These are phyloP conservation scores for Cordyceps sp. DNA, from an alignment of 2,329 filamentous ascomycete genomes.

Conservation along the genomic window DNA sequence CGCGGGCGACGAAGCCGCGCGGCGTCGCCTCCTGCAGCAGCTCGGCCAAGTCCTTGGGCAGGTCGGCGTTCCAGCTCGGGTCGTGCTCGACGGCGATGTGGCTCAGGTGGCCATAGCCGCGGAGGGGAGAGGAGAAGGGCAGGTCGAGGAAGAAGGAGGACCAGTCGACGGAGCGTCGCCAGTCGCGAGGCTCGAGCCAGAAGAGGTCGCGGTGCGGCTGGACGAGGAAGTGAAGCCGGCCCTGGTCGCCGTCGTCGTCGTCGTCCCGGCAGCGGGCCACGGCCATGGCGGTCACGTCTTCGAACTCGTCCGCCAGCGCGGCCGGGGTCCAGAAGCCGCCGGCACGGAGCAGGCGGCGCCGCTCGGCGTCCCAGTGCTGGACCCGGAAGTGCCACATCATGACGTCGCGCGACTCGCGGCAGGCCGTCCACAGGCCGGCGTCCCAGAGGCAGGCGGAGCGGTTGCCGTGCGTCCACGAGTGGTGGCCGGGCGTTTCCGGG, in stretches of 20 bases:
- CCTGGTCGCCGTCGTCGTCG: neutral
- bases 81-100: slow-evolving; percentile 1
- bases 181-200: neutral
- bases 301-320: neutral
- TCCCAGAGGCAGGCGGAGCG: slow-evolving; percentile 3
- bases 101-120: neutral
- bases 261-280: too few relatives aligned
- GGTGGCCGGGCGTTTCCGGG: neutral
- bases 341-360: neutral
- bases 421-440: slow-evolving; percentile 3
- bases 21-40: neutral
- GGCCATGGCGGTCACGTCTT: neutral
- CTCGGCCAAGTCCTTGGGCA: neutral
- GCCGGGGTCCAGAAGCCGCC: neutral
- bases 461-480: slow-evolving; percentile 1
- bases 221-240: neutral
- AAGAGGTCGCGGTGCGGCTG: slow-evolving; percentile 1
- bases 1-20: slow-evolving; percentile 1
- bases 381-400: slow-evolving; percentile 1
- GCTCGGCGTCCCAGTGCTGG: neutral
- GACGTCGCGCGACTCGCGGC: slow-evolving; percentile 1
- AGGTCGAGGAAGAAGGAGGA: neutral
- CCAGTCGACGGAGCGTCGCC: neutral
- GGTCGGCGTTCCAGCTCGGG: slow-evolving; percentile 1
- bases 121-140: neutral